Base-by-base conservation (phyloP, 148 eudicot species). In the Euryodendron excelsum region DNA sequence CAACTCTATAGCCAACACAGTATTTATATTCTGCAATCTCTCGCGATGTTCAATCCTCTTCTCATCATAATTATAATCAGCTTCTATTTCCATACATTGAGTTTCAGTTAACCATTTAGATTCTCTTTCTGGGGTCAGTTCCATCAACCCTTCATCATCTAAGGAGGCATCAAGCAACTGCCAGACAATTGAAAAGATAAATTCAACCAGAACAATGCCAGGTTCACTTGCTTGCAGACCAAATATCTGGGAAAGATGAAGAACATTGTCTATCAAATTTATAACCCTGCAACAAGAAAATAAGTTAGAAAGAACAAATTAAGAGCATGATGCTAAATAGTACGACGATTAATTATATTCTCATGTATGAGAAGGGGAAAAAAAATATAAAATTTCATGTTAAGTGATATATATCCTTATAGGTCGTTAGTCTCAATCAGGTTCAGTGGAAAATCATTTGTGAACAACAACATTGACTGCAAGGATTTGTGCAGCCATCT, bases 161-260 rank as follows among this genome's bases (percentile, higher is more conserved):
- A 96, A 79, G 75, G 96, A 86, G 62, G 92, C 97, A 75, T 96
- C 99, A 72, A 96, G 88, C 72, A 96, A 84, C 86, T 96, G 98
- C 88, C 97, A 91, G 60, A 92, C 88, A 74, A 85, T 83, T 30
- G 93, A 79, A 79, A 93, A 92, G 59, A 90, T 60, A 77, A 81
- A 90, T 69, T 86, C 87, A 72, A 93, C 92, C 73, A 91, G 68
- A 63, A 88, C 69, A 76, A 85, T 64, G 72, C 88, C 91, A 65
- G 93, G 91, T 72, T 89, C 91, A 75, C 75, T 83, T 63, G 79
- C 73, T 72, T 84, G 87, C 69, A 87, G 67, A 63, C 85, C 93
- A 80, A 88, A 93, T 86, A 78, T 85, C 80, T 84, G 86, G 77
- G 94, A 86, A 71, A 92, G 90, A 67, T 84, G 84, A 69, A 96